A percentile compares a stretch with the other conserved stretches of the same genome.
Conservation (phyloP, 2,329 filamentous ascomycete species). For the Thermothelomyces thermophilus region DNA sequence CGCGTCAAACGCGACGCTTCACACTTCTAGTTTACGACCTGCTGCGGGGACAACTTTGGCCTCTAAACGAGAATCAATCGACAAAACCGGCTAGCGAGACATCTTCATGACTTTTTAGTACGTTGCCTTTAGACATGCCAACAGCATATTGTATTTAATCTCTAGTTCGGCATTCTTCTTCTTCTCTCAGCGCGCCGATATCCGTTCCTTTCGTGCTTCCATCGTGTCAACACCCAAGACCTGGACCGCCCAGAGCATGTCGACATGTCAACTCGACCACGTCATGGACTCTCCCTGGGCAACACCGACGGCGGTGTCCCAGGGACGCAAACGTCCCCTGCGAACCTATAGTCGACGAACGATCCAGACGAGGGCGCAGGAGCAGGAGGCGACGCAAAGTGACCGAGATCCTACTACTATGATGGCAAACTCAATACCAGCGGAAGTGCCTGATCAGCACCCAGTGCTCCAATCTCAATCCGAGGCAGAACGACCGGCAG, state of each 20-base stretch:
- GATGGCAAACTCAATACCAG: neutral
- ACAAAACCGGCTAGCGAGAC: neutral
- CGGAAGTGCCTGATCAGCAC: neutral
- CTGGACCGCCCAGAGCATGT: slow-evolving; percentile 4
- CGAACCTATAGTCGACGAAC: slow-evolving; percentile 35
- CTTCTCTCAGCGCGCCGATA: too few species aligned
- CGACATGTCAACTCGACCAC: neutral
- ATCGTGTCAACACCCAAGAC: too few species aligned
- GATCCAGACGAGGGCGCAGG: slow-evolving; percentile 18
- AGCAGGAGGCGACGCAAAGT: slow-evolving; percentile 1
- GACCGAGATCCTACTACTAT: too few species aligned
- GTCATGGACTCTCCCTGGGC: neutral
- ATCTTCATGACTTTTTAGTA: too few species aligned
- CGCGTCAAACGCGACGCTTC: slow-evolving; percentile 6
- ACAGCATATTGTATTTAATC: neutral
- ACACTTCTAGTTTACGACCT: neutral
- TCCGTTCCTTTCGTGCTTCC: neutral
- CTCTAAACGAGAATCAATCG: neutral
- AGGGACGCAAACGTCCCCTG: slow-evolving; percentile 27
- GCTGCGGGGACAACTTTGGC: neutral
- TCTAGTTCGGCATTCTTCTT: too few species aligned
- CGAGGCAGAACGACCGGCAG: neutral
- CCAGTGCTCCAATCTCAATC: slow-evolving; percentile 4
- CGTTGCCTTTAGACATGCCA: neutral
- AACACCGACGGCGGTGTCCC: neutral